These are phyloP conservation scores for Hypoxylon sp. DNA, from an alignment of 2,329 filamentous ascomycete species.

Conservation along the genomic window DNA sequence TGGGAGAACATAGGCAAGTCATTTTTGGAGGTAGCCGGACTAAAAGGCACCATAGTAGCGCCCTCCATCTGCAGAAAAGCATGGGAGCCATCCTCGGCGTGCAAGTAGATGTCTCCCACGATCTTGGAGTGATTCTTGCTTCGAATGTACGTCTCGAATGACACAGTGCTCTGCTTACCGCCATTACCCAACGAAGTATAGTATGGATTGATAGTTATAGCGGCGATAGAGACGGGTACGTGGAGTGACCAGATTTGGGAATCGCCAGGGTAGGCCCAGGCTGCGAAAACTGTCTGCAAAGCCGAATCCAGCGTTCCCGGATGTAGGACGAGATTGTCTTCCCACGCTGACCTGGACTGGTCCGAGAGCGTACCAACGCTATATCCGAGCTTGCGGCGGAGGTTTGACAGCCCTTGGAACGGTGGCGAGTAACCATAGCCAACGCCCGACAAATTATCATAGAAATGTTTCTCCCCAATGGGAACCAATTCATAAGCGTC, in stretches of 20 bases:
- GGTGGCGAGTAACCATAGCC: constrained; percentile 12
- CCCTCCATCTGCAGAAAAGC: constrained; percentile 22
- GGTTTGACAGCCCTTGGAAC: constrained; percentile 10
- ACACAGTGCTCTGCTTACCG: constrained; percentile 8
- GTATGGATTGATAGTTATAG: constrained; percentile 21
- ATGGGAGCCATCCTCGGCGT: constrained; percentile 11
- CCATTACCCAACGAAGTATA: constrained; percentile 10
- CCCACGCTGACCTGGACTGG: constrained; percentile 14
- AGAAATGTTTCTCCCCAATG: constrained; percentile 10
- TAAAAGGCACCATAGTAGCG: constrained; percentile 18
- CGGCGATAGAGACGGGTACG: constrained; percentile 14
- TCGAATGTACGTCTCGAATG: constrained; percentile 13
- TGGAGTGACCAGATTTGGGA: constrained; percentile 19
- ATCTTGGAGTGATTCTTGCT: constrained; percentile 18
- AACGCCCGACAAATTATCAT: constrained; percentile 5
- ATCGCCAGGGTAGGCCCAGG: constrained; percentile 13
- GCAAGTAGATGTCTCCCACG: constrained; percentile 14
- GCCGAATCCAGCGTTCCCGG: constrained; percentile 13
- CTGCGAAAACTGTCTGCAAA: constrained; percentile 15
- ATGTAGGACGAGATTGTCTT: constrained; percentile 17
- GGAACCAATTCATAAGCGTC: constrained; percentile 7
- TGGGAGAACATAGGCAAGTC: constrained; percentile 18
- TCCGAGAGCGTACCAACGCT: constrained; percentile 5
- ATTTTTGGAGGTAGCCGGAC: constrained; percentile 7
- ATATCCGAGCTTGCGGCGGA: constrained; percentile 16